Evolutionary conservation across 495 filamentous ascomycete species (phyloP), one percentile per base, ranked within the genome.

Genomic region (Lineolata rhizophorae): DNA sequence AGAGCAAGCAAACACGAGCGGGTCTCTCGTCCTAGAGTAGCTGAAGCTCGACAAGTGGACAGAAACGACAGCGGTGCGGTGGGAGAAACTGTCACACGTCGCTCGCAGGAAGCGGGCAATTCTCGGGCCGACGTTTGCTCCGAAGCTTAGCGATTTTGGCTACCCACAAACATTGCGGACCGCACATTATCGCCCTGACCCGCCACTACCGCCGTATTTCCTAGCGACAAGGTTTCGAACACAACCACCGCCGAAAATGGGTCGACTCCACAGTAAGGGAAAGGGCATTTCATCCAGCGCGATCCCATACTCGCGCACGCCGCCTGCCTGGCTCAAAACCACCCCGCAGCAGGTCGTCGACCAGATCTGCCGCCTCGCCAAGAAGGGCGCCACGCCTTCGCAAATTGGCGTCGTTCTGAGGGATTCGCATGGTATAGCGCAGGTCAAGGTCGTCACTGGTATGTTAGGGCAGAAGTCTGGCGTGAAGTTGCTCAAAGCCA

Each of bases 321-420:
- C 81, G 35, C 84, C 87, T 16, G 63, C 78, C 33, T 99, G 87
- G 87, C 62, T 90, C 54, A 91, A 90, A 70, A 76, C 76, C 53
- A 85, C 79, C 39, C 64, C 68, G 44, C 78, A 85, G 31, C 72
- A 81, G 62, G 80, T 97, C 52, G 80, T 84, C 40, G 90, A 95
- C 51, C 82, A 94, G 62, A 95, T 99, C 67, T 90, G 81, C 78
- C 85, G 87, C 64, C 72, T 95, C 47, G 85, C 87, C 45, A 87
- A 76, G 64, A 91, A 90, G 75, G 83, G 87, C 61, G 78, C 79
- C 37, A 87, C 84, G 39, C 90, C 87, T 41, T 91, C 80, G 40
- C 87, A 95, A 70, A 99, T 95, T 50, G 90, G 90, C 77, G 84
- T 94, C 52, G 62, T 93, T 43, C 75, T 99, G 55, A 72, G 90